Percentiles rank a stretch among this genome's conserved stretches.
phyloP scores from a whole-genome alignment of 192 early-diverging fungal genomes.

The Oehlia diaphana region DNA sequence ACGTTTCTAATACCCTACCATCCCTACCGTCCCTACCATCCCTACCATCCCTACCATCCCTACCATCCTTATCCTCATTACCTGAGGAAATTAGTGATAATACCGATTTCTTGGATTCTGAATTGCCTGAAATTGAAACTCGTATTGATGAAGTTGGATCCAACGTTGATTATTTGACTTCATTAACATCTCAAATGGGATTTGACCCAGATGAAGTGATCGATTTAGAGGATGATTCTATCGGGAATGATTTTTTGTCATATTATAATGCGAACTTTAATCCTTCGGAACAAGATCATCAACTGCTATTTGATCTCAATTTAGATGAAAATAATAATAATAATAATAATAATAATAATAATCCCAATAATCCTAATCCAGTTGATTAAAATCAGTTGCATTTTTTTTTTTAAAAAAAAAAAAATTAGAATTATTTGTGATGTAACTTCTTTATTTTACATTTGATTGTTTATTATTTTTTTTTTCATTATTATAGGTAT shows the following conservation, averaged over 20 bases:
- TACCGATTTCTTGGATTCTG: slow-evolving; percentile 3
- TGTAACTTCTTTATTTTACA: too few species aligned
- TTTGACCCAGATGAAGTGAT: slow-evolving; percentile 20
- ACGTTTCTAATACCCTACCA: slow-evolving; percentile 13
- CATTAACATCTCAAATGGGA: slow-evolving; percentile 14
- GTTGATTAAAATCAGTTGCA: too few species aligned
- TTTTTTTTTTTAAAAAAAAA: too few species aligned
- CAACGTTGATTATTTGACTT: slow-evolving; percentile 17
- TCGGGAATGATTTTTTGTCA: not conserved
- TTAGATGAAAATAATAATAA: too few species aligned
- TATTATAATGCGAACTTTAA: slow-evolving; percentile 19
- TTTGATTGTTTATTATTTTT: too few species aligned
- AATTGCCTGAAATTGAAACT: slow-evolving; percentile 12
- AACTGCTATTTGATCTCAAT: slow-evolving; percentile 24
- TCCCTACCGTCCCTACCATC: not conserved
- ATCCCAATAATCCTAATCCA: too few species aligned
- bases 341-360: too few species aligned
- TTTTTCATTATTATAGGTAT: too few species aligned
- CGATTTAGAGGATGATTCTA: not conserved
- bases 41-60: not conserved
- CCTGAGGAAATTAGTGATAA: not conserved
- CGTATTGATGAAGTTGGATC: slow-evolving; percentile 5
- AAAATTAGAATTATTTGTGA: too few species aligned
- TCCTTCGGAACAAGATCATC: slow-evolving; percentile 18
- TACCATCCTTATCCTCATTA: too few species aligned